Evolutionary conservation across 129 eudicot genomes (phyloP).

Genomic region (Artemisia argyi): DNA sequence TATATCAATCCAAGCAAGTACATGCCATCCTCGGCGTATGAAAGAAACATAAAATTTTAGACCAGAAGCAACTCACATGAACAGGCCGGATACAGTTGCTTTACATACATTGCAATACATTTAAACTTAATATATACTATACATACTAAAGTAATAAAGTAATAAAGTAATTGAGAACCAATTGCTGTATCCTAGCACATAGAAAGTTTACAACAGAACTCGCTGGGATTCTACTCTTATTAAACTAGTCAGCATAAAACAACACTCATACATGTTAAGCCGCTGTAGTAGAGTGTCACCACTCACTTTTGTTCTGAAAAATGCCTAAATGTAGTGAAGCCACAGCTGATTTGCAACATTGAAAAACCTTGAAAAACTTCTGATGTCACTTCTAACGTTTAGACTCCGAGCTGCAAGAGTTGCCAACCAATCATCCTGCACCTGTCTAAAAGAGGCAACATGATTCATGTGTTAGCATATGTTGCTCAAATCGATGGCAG

Average conservation of each 20-base stretch:
- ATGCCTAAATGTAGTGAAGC: not conserved
- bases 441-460: conserved; percentile 22
- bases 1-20: not conserved
- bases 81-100: conserved; percentile 10
- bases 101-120: not conserved
- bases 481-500: not conserved
- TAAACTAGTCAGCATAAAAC: conserved; percentile 12
- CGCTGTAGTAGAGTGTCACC: not conserved
- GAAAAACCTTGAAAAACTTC: conserved; percentile 1
- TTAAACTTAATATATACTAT: not conserved
- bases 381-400: conserved; percentile 2
- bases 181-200: not conserved
- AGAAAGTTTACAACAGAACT: conserved; percentile 26
- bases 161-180: not conserved
- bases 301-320: conserved; percentile 3
- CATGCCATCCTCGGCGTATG: not conserved
- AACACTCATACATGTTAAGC: not conserved
- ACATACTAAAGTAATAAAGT: conserved; percentile 19
- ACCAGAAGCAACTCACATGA: conserved; percentile 8
- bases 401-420: conserved; percentile 14
- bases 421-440: conserved; percentile 4
- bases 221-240: conserved; percentile 3
- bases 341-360: not conserved
- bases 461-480: conserved; percentile 5
- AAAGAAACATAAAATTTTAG: conserved; percentile 2